Evolutionary conservation across 164 flowering plant genomes (phyloP).

Genomic region (Stephania japonica): DNA sequence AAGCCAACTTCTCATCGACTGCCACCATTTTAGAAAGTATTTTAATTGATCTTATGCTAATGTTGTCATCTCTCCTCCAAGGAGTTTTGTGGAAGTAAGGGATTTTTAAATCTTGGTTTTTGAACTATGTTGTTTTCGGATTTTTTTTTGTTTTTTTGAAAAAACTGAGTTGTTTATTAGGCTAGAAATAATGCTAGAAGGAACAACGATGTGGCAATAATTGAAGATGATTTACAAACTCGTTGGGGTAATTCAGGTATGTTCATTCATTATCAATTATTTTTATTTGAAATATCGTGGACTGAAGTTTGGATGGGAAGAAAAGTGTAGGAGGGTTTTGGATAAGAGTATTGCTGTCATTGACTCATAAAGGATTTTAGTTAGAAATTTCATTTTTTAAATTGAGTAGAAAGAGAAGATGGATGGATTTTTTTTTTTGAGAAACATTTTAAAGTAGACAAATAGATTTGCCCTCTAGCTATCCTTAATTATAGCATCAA

Average conservation of each 20-base stretch:
- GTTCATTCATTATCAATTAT: background rate
- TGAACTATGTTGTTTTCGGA: background rate
- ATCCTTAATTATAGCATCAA: too few relatives aligned
- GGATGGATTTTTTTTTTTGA: too few relatives aligned
- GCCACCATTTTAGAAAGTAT: too few relatives aligned
- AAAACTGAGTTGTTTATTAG: slow-evolving; percentile 26
- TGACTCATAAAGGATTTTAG: too few relatives aligned
- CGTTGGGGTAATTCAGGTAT: slow-evolving; percentile 15
- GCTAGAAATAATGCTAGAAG: slow-evolving; percentile 59
- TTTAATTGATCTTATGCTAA: too few relatives aligned
- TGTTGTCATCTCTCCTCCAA: slow-evolving; percentile 58
- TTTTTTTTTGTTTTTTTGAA: background rate
- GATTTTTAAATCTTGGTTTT: background rate
- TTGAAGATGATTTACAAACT: slow-evolving; percentile 41
- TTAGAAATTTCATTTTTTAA: too few relatives aligned
- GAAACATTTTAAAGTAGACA: too few relatives aligned
- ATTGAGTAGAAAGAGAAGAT: too few relatives aligned
- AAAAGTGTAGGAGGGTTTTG: too few relatives aligned
- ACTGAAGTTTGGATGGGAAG: background rate
- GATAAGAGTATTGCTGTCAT: too few relatives aligned
- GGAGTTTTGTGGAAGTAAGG: slow-evolving; percentile 60
- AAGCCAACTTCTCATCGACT: too few relatives aligned
- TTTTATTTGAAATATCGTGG: background rate
- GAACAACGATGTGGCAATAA: slow-evolving; percentile 30
- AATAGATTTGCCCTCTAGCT: too few relatives aligned